A percentile compares a stretch with the other conserved stretches of the same genome.
These are phyloP conservation scores for Saturnispora quitensis DNA, from an alignment of 805 yeast species.

Conservation along the genomic window DNA sequence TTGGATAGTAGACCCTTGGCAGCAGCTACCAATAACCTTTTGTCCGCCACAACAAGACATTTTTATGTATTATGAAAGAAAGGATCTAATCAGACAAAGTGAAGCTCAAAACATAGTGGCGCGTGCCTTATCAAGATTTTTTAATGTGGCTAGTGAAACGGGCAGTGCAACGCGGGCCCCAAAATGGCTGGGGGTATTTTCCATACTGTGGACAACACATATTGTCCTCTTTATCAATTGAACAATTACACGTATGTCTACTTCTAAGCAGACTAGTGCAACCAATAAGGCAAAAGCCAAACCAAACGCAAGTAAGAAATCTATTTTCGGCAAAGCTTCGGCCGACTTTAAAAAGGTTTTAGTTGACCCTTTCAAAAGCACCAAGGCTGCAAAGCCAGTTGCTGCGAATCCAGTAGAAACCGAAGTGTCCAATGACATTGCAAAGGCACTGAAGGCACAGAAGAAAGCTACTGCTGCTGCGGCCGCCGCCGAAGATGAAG, in stretches of 20 bases:
- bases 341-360: not conserved
- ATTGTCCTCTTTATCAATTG: not conserved
- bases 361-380: not conserved
- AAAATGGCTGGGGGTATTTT: not conserved
- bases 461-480: not conserved
- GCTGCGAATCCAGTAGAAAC: not conserved
- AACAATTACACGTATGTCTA: not conserved
- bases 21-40: not conserved
- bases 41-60: constrained; percentile 7
- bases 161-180: not conserved
- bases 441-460: not conserved
- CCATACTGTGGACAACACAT: not conserved
- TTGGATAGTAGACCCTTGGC: not conserved
- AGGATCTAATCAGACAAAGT: not conserved
- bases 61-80: not conserved
- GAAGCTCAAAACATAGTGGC: not conserved
- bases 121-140: not conserved
- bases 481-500: not conserved
- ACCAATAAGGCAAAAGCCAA: not conserved
- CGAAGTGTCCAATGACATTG: not conserved
- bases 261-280: not conserved
- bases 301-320: not conserved
- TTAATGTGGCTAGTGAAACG: not conserved
- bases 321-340: not conserved
- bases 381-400: not conserved